Base-by-base conservation (phyloP, 306 rosid species). In the Gastrolobium villosum region DNA sequence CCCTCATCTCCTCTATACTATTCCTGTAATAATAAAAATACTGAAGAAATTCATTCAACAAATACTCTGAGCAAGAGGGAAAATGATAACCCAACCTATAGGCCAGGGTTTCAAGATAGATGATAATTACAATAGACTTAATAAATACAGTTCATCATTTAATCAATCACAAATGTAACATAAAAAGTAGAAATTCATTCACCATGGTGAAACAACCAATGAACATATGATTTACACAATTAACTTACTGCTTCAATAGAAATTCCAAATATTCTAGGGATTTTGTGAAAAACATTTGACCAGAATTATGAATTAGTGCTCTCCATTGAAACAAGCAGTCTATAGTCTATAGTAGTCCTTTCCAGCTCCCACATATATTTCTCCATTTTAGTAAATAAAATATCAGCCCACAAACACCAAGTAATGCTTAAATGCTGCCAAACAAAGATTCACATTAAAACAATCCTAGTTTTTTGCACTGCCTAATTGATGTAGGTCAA, bases 151-250 rank as follows among this genome's bases (percentile, higher is more conserved):
- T 39, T 73, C 52, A 54, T 71, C 31, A 14, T 41, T 15, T 20
- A 15, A 53, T 53, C 32, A 53, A 32, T 40, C 32, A 44, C 50
- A 65, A 44, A 40, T 43, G 15, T 65, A 26, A 26, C 37, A 65
- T 65, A 41, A 26, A 65, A 40, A 26, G 54, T 39, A 43, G 14
- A 65, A 65, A 43, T 43, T 28, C 54, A 43, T 65, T 65, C 71
- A 26, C 54, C 71, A 43, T 10, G 39, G 50, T 14, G 36, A 43
- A n/a, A 65, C 66, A 20, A 20, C 26, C 26, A 20, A 20, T 20
- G 26, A 20, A 20, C 26, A 20, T 57, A 31, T 15, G 40, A 9
- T 28, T 54, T 59, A 34, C 41, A 60, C 67, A 62, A 62, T 62
- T 62, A 62, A 62, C 45, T 62, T 14, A 37, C 3, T 35, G 46